A percentile compares a stretch with the other conserved stretches of the same genome.
Evolutionary conservation across 1,284 basidiomycete genomes (phyloP).

Genomic region (Ustilago loliicola): DNA sequence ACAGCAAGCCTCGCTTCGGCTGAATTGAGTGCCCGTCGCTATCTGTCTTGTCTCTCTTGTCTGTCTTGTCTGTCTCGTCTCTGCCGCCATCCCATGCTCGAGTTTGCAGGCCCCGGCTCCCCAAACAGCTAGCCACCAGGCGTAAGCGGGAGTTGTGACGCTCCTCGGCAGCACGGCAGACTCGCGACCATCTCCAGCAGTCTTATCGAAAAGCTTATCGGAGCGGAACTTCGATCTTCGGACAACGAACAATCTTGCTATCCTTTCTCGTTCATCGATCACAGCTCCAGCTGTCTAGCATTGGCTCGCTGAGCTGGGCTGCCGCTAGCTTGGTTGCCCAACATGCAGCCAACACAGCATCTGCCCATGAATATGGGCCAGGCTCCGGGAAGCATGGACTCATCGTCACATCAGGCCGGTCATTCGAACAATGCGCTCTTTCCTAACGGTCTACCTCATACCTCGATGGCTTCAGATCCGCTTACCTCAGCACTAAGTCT

Average conservation of each 20-base stretch:
- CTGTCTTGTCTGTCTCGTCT: conserved; percentile 7
- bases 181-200: neutral
- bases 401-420: conserved; percentile 20
- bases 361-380: conserved; percentile 38
- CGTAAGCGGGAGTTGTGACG: conserved; percentile 33
- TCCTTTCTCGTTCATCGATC: neutral
- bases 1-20: conserved; percentile 2
- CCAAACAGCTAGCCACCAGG: conserved; percentile 39
- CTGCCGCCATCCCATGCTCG: conserved; percentile 25
- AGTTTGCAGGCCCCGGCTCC: conserved; percentile 29
- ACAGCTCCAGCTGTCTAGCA: neutral
- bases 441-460: conserved; percentile 25
- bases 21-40: neutral
- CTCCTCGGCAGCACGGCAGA: conserved; percentile 10
- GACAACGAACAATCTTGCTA: neutral
- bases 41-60: conserved; percentile 6
- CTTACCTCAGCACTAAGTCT: conserved; percentile 39
- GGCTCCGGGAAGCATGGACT: conserved; percentile 12
- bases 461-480: conserved; percentile 23
- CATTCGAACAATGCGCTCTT: conserved; percentile 24
- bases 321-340: neutral
- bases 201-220: neutral
- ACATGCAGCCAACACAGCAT: conserved; percentile 41
- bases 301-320: neutral
- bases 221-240: neutral